These are phyloP conservation scores for Phytopythium kandeliae DNA, from an alignment of 352 stramenopile genomes.

Conservation along the genomic window DNA sequence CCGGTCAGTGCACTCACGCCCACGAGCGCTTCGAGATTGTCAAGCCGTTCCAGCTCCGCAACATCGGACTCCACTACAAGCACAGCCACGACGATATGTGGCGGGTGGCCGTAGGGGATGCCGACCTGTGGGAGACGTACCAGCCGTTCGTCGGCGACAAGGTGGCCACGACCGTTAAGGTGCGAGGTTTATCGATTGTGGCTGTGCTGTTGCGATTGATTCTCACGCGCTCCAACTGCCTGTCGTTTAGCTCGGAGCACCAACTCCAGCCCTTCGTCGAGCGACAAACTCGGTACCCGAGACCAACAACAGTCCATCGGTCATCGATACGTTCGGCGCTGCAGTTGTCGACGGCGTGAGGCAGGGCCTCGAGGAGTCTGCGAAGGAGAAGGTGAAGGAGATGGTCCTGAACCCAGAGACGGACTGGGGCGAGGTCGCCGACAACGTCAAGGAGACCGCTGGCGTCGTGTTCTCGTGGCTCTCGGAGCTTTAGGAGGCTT, in stretches of 20 bases:
- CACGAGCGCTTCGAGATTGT: neutral
- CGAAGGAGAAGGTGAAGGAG: neutral
- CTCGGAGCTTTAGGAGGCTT: too few relatives aligned
- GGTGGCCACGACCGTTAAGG: neutral
- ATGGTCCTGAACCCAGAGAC: too few relatives aligned
- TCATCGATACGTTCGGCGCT: too few relatives aligned
- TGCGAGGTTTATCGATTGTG: neutral
- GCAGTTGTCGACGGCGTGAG: neutral
- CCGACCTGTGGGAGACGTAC: neutral
- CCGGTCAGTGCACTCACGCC: neutral
- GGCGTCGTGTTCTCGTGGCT: too few relatives aligned
- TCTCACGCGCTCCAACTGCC: too few relatives aligned
- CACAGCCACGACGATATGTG: neutral
- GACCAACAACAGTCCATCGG: too few relatives aligned
- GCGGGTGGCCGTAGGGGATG: neutral
- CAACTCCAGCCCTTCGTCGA: too few relatives aligned
- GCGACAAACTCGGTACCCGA: too few relatives aligned
- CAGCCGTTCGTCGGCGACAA: slow-evolving; percentile 1
- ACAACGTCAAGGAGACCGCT: too few relatives aligned
- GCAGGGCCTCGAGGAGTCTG: neutral
- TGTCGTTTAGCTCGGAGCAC: too few relatives aligned
- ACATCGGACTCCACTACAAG: neutral
- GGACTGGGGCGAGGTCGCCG: too few relatives aligned
- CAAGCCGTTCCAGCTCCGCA: neutral
- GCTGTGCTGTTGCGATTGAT: too few relatives aligned